Conservation (phyloP, 1,284 basidiomycete genomes). For the Takashimella koratensis region DNA sequence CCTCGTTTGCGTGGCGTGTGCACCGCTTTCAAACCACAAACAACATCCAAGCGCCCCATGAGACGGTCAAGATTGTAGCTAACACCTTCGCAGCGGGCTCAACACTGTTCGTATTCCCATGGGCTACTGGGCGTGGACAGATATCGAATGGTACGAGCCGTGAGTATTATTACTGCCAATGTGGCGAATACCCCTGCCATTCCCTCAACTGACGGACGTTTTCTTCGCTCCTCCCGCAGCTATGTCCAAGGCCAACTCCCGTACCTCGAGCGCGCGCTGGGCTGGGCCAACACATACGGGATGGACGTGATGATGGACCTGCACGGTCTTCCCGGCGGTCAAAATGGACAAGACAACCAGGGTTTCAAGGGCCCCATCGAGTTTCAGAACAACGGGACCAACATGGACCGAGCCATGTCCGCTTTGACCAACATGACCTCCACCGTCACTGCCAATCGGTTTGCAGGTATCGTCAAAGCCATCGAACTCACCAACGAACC, state of each 20-base stretch:
- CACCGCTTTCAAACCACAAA: no score
- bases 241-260: constrained; percentile 32
- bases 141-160: constrained; percentile 44
- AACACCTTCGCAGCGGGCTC: no score
- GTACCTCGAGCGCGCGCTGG: constrained; percentile 32
- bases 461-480: constrained; percentile 35
- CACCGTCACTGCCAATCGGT: constrained; percentile 28
- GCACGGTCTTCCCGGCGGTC: constrained; percentile 38
- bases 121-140: constrained; percentile 40
- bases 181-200: no score
- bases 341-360: constrained; percentile 50
- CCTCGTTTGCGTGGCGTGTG: neutral
- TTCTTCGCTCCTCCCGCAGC: no score
- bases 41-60: no score
- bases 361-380: constrained; percentile 24
- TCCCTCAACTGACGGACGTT: no score
- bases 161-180: constrained; percentile 16
- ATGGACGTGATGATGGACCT: constrained; percentile 46
- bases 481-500: constrained; percentile 56
- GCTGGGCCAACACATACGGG: constrained; percentile 35
- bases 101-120: constrained; percentile 43
- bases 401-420: constrained; percentile 32
- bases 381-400: constrained; percentile 29
- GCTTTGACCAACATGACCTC: constrained; percentile 51
- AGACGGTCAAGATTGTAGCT: no score